Base-by-base conservation (phyloP, 75 land plant species). In the Pseudotsuga menziesii region DNA sequence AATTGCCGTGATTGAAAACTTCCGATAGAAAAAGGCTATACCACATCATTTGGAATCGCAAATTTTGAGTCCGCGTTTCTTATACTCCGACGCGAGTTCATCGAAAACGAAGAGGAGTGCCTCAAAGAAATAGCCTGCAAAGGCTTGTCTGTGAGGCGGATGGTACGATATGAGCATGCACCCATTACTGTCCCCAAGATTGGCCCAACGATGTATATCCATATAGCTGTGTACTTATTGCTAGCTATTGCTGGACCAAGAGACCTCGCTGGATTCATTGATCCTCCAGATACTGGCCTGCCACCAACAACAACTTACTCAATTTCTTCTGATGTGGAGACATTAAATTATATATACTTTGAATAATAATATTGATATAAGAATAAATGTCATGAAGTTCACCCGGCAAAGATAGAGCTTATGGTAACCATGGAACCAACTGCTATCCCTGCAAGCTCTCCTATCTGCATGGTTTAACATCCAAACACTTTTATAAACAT, bases 191-290 rank as follows among this genome's bases (percentile, higher is more conserved):
- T 83, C 26, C 94, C 96, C 15, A 61, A 4, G 2, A 71, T 79
- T 1, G 96, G 96, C 1, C 85, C 89, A n/a, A 88, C 27, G 0
- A 93, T 29, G 83, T 88, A 93, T 23, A 91, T 81, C 96, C 96
- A 93, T 23, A 93, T 61, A 22, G 76, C 75, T 26, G 69, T 60
- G 81, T 84, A 93, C 0, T 75, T 72, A 74, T 80, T 84, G 32
- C 81, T 83, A 1, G 83, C 92, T 2, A 93, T 78, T 56, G 94
- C 92, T 17, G 96, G 94, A 15, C 94, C 96, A 57, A 91, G 63
- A 69, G 82, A 89, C 75, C 96, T 88, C 27, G 89, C 89, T 5
- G 92, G 94, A 72, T 91, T 93, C 94, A 93, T 93, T 23, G 94
- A 91, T 73, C 90, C 96, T 41, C 94, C 92, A 20, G 96, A 85